Evolutionary conservation across 129 eudicot species (phyloP).

Genomic region (Lonicera japonica): DNA sequence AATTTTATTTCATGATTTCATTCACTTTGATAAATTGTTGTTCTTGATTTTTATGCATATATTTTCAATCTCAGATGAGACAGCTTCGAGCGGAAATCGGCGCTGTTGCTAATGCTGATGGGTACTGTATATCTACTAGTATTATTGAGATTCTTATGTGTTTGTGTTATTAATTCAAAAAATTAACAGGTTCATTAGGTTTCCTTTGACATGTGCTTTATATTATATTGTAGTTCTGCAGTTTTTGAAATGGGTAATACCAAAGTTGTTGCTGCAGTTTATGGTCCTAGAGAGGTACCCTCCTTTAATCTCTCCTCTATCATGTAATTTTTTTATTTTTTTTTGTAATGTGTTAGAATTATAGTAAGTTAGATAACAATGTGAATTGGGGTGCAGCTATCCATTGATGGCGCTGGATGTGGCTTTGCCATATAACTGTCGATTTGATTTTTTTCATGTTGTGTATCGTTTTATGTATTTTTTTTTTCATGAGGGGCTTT

Average conservation of each 20-base stretch:
- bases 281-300: slow-evolving; percentile 98
- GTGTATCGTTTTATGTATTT: no score
- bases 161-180: background rate
- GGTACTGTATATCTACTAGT: slow-evolving; percentile 26
- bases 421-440: no score
- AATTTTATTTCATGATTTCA: background rate
- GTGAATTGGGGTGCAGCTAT: no score
- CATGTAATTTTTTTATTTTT: no score
- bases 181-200: background rate
- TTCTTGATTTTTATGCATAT: no score
- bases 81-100: slow-evolving; percentile 90
- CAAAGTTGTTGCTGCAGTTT: slow-evolving; percentile 95
- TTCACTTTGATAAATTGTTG: background rate
- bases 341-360: no score
- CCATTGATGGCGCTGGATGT: no score
- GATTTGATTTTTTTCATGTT: no score
- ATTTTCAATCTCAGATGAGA: slow-evolving; percentile 58
- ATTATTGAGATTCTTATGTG: background rate
- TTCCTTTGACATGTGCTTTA: background rate
- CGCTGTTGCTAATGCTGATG: slow-evolving; percentile 67
- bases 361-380: no score
- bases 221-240: slow-evolving; percentile 65
- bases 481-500: no score
- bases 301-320: no score
- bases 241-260: slow-evolving; percentile 95